Evolutionary conservation across 1,284 basidiomycete species (phyloP), one percentile per base, ranked within the genome.

Genomic region (Malassezia vespertilionis): DNA sequence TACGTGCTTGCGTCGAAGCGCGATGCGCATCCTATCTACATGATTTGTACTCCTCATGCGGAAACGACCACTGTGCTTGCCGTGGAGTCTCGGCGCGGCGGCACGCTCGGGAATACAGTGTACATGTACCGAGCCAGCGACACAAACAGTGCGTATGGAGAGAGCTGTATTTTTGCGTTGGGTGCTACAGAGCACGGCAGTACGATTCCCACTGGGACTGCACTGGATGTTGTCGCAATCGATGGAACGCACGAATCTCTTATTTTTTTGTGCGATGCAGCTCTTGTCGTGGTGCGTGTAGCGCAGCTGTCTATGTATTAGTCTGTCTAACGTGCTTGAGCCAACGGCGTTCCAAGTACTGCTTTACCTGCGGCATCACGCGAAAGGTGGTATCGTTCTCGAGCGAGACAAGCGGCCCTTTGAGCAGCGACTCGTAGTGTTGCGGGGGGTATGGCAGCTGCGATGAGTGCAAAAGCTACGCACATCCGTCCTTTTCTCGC

Each of bases 1-100:
- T 97, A 95, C 65, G 91, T 96, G 15, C 76, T 97, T 23, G 87
- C 88, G 1, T 90, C 87, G 4, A 97, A 97, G 71, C 49, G 58
- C 1, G 65, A 67, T 40, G 61, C 61, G 24, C 58, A 61, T 32
- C 57, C 57, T 5, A 54, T 65, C n/a, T 56, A 61, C 32, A 32
- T 59, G 17, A 22, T 32, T 23, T 39, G 33, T 14, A 12, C 15
- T 32, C 8, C 27, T 0, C 15, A 17, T 20, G 15, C 31, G 1
- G n/a, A n/a, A 12, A 5, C 33, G 7, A 15, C 33, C 5, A 21
- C 32, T 6, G 30, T 39, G 7, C 21, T 57, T 17, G 35, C 46
- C 11, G 39, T 40, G 21, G 35, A 48, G 28, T 22, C 53, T 20
- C 32, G 42, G 21, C 18, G 20, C 33, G 14, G 18, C 15, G 5